phyloP scores from a whole-genome alignment of 768 basidiomycete species.

The Brasilioporus rufonigricans region DNA sequence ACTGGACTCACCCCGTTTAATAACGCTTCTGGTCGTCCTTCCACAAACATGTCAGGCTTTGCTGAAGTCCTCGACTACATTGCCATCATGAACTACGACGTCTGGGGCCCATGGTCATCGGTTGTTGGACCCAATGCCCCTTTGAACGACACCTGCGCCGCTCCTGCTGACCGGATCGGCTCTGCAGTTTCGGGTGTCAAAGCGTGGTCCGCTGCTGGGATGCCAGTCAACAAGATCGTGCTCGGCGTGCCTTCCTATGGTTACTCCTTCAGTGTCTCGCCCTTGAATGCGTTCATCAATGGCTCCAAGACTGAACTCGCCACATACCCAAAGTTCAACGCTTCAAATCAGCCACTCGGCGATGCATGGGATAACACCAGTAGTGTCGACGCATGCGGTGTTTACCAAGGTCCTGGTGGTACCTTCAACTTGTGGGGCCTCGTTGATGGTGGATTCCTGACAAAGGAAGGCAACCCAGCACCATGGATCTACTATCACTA shows the following conservation, averaged over 20 bases:
- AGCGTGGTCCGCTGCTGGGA: constrained; percentile 73
- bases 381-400: constrained; percentile 54
- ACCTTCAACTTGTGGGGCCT: constrained; percentile 61
- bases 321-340: constrained; percentile 50
- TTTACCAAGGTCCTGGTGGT: constrained; percentile 45
- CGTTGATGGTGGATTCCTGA: constrained; percentile 54
- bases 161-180: constrained; percentile 54
- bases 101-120: constrained; percentile 52
- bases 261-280: constrained; percentile 58
- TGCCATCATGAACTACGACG: constrained; percentile 64
- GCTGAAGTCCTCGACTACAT: constrained; percentile 67
- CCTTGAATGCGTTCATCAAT: constrained; percentile 35
- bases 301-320: constrained; percentile 37
- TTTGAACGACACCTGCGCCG: constrained; percentile 70
- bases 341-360: constrained; percentile 42
- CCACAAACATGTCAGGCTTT: constrained; percentile 68
- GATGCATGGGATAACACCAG: constrained; percentile 53
- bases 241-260: constrained; percentile 84
- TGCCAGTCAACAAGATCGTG: constrained; percentile 67
- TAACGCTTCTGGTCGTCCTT: constrained; percentile 55
- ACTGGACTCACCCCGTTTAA: constrained; percentile 64
- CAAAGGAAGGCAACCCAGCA: constrained; percentile 26
- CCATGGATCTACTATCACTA: constrained; percentile 52
- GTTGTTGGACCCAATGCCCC: constrained; percentile 80
- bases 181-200: constrained; percentile 73